Evolutionary conservation across 139 green algal species (phyloP).

Genomic region (Chlorella sp.): DNA sequence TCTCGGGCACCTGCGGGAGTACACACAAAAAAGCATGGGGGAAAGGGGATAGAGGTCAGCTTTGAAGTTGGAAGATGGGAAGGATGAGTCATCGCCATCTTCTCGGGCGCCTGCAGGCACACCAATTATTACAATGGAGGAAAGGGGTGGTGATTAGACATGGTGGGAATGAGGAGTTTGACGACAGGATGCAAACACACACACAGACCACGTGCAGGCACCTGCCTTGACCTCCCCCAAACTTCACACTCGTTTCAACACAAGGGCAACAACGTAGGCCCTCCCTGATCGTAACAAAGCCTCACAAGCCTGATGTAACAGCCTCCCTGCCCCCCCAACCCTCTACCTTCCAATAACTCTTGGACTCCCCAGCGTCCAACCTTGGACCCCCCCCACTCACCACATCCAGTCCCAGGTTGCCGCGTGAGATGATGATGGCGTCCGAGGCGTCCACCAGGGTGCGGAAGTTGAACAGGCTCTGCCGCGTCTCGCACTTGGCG

Average conservation of each 20-base stretch:
- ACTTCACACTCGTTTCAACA: too few species aligned
- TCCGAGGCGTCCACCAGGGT: constrained; percentile 80
- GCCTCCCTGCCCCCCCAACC: too few species aligned
- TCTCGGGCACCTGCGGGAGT: constrained; percentile 67
- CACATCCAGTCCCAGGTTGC: constrained; percentile 91
- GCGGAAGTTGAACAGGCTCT: constrained; percentile 79
- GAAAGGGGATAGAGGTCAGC: not conserved
- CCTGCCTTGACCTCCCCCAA: too few species aligned
- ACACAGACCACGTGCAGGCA: too few species aligned
- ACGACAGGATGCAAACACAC: too few species aligned
- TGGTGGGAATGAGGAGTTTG: too few species aligned
- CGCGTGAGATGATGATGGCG: constrained; percentile 88
- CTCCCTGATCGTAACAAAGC: too few species aligned
- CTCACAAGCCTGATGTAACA: too few species aligned
- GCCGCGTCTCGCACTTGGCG: constrained; percentile 84
- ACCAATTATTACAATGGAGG: not conserved
- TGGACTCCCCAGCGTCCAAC: too few species aligned
- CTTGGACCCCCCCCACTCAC: too few species aligned
- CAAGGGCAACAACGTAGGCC: too few species aligned
- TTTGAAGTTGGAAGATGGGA: constrained; percentile 17
- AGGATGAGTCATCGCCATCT: constrained; percentile 86
- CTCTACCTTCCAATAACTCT: too few species aligned
- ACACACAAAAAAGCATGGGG: not conserved
- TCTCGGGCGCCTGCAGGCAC: constrained; percentile 64
- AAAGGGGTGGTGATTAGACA: not conserved